Percentiles rank a stretch among this genome's conserved stretches.
These are phyloP conservation scores for Crithidia acanthocephali DNA, from an alignment of 208 protist genomes.

Conservation along the genomic window DNA sequence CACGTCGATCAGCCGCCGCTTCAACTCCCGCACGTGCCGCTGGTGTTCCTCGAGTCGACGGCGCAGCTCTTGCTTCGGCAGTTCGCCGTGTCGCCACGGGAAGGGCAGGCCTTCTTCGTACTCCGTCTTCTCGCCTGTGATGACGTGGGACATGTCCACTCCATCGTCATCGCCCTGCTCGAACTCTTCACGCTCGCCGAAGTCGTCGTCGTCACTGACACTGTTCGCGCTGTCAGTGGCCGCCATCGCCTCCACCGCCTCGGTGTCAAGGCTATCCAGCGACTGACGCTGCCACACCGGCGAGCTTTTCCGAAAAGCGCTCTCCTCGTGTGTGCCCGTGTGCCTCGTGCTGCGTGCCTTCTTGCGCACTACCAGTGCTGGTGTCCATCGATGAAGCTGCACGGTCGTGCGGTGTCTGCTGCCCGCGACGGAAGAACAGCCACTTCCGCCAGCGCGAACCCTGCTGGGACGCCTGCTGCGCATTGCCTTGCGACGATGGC, in stretches of 20 bases:
- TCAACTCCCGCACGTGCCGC: slow-evolving; percentile 21
- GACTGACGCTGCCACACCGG: not conserved
- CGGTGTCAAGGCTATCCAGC: not conserved
- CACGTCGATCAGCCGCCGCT: slow-evolving; percentile 20
- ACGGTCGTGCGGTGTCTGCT: not conserved
- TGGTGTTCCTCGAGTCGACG: slow-evolving; percentile 23
- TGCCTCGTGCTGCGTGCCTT: not conserved
- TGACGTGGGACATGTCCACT: slow-evolving; percentile 18
- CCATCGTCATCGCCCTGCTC: slow-evolving; percentile 16
- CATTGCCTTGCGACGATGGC: too few species aligned
- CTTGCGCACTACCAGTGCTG: too few species aligned
- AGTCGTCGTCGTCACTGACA: not conserved
- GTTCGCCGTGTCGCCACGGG: slow-evolving; percentile 17
- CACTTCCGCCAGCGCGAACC: not conserved
- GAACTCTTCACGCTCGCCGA: slow-evolving; percentile 1
- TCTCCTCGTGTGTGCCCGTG: not conserved
- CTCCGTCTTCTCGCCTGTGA: slow-evolving; percentile 11
- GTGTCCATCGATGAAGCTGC: too few species aligned
- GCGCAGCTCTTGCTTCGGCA: slow-evolving; percentile 15
- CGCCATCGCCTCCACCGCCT: not conserved
- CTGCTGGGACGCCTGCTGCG: not conserved
- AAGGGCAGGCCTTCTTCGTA: slow-evolving; percentile 23
- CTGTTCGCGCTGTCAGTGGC: not conserved
- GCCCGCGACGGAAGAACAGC: not conserved
- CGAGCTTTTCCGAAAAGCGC: not conserved